These are phyloP conservation scores for Calonectria multiphialidica DNA, from an alignment of 2,329 filamentous ascomycete genomes.

Conservation along the genomic window DNA sequence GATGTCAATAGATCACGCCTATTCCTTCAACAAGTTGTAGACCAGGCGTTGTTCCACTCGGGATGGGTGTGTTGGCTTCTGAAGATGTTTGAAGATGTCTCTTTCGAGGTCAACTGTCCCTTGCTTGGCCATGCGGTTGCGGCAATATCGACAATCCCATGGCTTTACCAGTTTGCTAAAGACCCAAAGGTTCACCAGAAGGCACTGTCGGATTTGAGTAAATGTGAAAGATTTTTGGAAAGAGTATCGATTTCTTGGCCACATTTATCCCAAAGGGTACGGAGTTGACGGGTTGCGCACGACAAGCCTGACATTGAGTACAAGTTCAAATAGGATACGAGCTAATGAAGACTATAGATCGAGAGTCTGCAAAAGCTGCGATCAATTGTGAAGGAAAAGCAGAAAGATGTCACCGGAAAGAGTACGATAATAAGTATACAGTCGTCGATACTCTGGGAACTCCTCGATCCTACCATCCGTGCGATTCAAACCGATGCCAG, in stretches of 20 bases:
- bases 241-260: not conserved
- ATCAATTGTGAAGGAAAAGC: not conserved
- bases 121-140: not conserved
- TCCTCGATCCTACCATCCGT: not conserved
- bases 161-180: constrained; percentile 1
- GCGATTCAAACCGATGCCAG: not conserved
- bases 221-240: not conserved
- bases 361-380: not conserved
- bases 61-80: not conserved
- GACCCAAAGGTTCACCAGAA: not conserved
- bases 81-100: not conserved
- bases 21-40: not conserved
- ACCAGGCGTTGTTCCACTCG: not conserved
- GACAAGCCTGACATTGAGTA: not conserved
- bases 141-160: not conserved
- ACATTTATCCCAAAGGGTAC: not conserved
- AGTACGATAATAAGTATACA: not conserved
- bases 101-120: not conserved
- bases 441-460: not conserved
- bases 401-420: not conserved
- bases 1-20: not conserved
- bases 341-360: not conserved
- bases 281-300: not conserved
- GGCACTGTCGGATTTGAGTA: not conserved
- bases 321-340: no score